Evolutionary conservation across 345 rosid genomes (phyloP), one percentile per base, ranked within the genome.

Genomic region (Raphanus raphanistrum): DNA sequence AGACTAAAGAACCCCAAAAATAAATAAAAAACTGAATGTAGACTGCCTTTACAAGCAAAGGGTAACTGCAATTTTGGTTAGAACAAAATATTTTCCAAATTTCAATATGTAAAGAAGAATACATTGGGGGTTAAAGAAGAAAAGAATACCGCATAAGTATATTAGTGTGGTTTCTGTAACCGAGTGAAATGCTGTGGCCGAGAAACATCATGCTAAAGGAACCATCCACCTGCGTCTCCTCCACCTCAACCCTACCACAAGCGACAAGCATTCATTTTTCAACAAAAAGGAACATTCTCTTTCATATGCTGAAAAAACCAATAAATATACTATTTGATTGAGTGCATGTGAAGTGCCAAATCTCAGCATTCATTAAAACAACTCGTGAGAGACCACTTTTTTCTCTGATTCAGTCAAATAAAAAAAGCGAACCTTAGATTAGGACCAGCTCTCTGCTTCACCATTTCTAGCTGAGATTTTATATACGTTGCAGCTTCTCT

Each of bases 121-220:
- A 45, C 25, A 28, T 17, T 35, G 25, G 28, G 65, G 52, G 6
- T 45, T 57, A 27, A n/a, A n/a, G n/a, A n/a, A 8, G 3, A 13
- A 62, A 52, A 58, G 35, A 79, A 8, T 38, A 95, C 98, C 98
- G 92, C 91, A 90, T 86, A 54, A 90, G 76, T 41, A 95, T 80
- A 84, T 95, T 95, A 6, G 91, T 88, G 68, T 92, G 98, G 83
- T 95, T 91, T 84, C 98, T 90, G 84, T 95, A 95, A 9, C 88
- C 93, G 21, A 92, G 77, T 2, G 99, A 90, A 68, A 95, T 92
- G 71, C 91, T 90, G 79, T 87, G 85, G 70, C 97, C 93, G 68
- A 95, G 80, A 82, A 95, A 92, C 78, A 90, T 63, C 99, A 92
- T 95, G 84, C 83, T 92, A 86, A 95, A 95, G 36, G 97, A 87